These are phyloP conservation scores for Coemansia sp. DNA, from an alignment of 192 early-diverging fungal genomes.

Conservation along the genomic window DNA sequence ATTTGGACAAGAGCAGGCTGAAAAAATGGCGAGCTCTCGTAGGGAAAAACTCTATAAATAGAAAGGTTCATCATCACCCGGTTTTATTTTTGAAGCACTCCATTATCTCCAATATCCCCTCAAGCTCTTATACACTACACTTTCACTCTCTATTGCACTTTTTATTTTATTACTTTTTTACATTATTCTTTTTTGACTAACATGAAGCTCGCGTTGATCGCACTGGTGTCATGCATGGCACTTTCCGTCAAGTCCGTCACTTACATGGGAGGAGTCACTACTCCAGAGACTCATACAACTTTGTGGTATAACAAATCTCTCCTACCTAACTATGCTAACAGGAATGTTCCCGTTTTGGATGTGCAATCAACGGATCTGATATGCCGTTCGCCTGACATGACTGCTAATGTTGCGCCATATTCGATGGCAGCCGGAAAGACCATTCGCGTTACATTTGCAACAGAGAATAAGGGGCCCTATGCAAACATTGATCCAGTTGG, in stretches of 20 bases:
- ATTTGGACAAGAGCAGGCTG: not conserved
- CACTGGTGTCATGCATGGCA: not conserved
- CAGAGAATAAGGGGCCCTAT: not conserved
- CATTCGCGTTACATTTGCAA: not conserved
- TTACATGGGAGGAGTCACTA: not conserved
- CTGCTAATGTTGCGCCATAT: not conserved
- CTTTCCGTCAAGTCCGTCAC: not conserved
- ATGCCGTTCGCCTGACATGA: not conserved
- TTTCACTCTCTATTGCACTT: not conserved
- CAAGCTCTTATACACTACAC: not conserved
- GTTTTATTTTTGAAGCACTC: not conserved
- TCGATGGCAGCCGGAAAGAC: not conserved
- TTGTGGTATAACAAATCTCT: not conserved
- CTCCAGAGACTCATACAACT: not conserved
- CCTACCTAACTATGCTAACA: not conserved
- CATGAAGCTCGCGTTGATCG: conserved; percentile 2
- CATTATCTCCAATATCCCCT: not conserved
- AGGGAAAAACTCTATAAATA: not conserved
- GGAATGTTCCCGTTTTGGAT: not conserved
- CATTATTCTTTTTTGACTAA: not conserved
- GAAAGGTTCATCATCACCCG: not conserved
- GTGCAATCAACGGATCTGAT: not conserved
- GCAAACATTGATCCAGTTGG: not conserved
- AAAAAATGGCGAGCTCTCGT: not conserved
- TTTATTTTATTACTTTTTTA: not conserved